Evolutionary conservation across 2,329 filamentous ascomycete species (phyloP).

Genomic region (Penicillium sp.): DNA sequence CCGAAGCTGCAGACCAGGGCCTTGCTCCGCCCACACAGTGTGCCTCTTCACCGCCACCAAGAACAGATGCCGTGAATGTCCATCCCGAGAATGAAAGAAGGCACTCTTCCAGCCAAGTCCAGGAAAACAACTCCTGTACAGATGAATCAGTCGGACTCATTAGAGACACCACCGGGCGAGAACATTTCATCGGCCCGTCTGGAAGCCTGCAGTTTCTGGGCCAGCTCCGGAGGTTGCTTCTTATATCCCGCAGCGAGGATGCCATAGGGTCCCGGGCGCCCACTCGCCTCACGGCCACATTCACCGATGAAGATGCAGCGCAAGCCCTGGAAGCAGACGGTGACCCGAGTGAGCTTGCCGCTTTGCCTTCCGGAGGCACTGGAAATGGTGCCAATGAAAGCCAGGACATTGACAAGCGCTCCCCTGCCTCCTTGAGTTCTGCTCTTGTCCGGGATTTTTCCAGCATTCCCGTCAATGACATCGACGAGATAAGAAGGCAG

Average conservation of each 20-base stretch:
- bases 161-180: conserved; percentile 35
- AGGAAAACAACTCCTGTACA: conserved; percentile 1
- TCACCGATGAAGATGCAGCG: conserved; percentile 7
- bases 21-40: background rate
- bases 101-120: background rate
- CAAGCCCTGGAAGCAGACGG: conserved; percentile 7
- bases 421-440: conserved; percentile 5
- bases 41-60: background rate
- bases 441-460: conserved; percentile 4
- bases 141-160: conserved; percentile 24
- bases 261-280: background rate
- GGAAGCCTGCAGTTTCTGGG: conserved; percentile 40
- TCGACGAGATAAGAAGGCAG: conserved; percentile 6
- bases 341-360: background rate
- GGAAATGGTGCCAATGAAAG: background rate
- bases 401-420: conserved; percentile 1
- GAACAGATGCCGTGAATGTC: background rate
- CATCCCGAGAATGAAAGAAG: conserved; percentile 1
- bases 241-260: conserved; percentile 4
- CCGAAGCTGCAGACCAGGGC: background rate
- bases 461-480: conserved; percentile 1
- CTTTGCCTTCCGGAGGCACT: conserved; percentile 1
- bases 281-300: conserved; percentile 3
- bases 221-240: conserved; percentile 29
- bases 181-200: conserved; percentile 42